phyloP scores from a whole-genome alignment of 768 basidiomycete species.

The Sporobolomyces phaffii region DNA sequence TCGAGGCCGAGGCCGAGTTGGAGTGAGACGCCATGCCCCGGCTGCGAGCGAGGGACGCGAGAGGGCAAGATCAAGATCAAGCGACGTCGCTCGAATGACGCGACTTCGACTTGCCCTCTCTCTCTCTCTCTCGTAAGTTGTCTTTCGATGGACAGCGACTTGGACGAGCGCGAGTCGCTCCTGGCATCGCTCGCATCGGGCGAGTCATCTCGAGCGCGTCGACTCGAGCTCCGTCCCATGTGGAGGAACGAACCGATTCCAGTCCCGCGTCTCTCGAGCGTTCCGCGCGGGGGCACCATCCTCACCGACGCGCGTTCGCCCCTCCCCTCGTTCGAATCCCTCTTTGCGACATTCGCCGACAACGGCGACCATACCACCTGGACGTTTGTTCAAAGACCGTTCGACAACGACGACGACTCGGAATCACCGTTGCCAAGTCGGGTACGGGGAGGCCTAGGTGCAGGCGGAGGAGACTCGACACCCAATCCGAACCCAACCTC shows the following conservation, averaged over 20 bases:
- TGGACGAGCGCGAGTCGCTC: neutral
- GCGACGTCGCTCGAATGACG: neutral
- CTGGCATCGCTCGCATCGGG: neutral
- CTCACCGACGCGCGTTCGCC: neutral
- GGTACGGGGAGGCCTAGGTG: too few species aligned
- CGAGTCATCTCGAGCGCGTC: neutral
- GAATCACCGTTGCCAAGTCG: too few species aligned
- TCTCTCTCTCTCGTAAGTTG: neutral
- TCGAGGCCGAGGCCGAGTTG: neutral
- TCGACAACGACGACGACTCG: neutral
- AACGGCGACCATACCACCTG: neutral
- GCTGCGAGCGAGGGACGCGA: neutral
- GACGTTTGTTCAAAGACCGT: neutral
- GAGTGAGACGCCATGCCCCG: neutral
- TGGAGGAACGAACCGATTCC: neutral
- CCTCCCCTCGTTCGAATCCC: neutral
- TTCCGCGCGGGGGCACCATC: constrained; percentile 12
- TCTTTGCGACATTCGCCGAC: neutral
- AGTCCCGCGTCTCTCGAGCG: neutral
- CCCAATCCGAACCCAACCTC: neutral
- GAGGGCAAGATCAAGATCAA: neutral
- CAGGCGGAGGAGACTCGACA: too few species aligned
- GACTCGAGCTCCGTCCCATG: neutral
- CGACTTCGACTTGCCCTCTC: neutral
- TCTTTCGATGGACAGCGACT: neutral